phyloP scores from a whole-genome alignment of 2,329 filamentous ascomycete genomes.

The Claviceps sp. region DNA sequence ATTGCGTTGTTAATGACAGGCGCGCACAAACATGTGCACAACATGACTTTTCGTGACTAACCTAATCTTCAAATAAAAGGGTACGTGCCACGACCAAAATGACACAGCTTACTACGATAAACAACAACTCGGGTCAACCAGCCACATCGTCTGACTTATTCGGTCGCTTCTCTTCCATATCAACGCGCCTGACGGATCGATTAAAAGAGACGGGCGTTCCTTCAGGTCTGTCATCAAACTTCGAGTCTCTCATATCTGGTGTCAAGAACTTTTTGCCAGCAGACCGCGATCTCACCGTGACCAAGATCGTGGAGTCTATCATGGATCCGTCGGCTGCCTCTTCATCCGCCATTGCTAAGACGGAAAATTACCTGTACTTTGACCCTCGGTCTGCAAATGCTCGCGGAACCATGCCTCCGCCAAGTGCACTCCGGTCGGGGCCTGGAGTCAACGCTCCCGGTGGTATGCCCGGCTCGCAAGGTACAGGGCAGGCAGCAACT shows the following conservation, averaged over 20 bases:
- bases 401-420: conserved; percentile 77
- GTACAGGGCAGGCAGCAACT: conserved; percentile 57
- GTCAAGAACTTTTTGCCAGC: conserved; percentile 97
- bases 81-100: conserved; percentile 92
- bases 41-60: background rate
- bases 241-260: conserved; percentile 86
- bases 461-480: conserved; percentile 35
- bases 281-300: conserved; percentile 89
- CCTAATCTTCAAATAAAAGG: conserved; percentile 25
- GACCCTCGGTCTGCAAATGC: conserved; percentile 90
- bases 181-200: conserved; percentile 80
- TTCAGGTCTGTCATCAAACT: conserved; percentile 56
- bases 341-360: conserved; percentile 87
- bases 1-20: background rate
- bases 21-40: background rate
- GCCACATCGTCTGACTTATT: conserved; percentile 63
- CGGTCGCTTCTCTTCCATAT: conserved; percentile 83
- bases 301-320: conserved; percentile 94
- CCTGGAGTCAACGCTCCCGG: conserved; percentile 29
- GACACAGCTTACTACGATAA: conserved; percentile 92
- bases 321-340: conserved; percentile 91
- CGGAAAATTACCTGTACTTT: conserved; percentile 93
- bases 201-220: conserved; percentile 82
- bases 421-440: conserved; percentile 43
- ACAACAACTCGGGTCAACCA: conserved; percentile 49